Percentiles rank a stretch among this genome's conserved stretches.
These are phyloP conservation scores for Fusarium austroafricanum DNA, from an alignment of 2,329 filamentous ascomycete species.

Conservation along the genomic window DNA sequence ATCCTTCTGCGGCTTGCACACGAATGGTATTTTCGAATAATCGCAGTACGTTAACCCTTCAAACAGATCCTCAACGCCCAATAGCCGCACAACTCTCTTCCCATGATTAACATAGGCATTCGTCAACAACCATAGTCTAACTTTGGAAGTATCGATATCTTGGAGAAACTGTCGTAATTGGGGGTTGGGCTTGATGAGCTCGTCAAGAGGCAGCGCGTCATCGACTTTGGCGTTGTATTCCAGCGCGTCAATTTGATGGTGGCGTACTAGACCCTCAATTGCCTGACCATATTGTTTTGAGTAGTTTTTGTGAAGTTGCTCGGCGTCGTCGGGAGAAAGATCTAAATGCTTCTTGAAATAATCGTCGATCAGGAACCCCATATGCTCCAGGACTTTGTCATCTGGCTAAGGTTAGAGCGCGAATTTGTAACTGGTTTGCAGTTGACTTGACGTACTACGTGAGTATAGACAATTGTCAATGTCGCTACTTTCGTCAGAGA, in stretches of 20 bases:
- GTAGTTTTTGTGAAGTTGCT: conserved; percentile 88
- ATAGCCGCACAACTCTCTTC: conserved; percentile 79
- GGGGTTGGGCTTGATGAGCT: conserved; percentile 82
- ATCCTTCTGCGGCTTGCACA: conserved; percentile 86
- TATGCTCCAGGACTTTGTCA: conserved; percentile 85
- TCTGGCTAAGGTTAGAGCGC: conserved; percentile 55
- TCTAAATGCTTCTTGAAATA: conserved; percentile 76
- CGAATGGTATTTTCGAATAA: conserved; percentile 76
- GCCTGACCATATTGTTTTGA: conserved; percentile 97
- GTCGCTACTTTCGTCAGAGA: conserved; percentile 71
- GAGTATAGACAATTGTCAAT: conserved; percentile 98
- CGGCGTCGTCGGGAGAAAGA: conserved; percentile 79
- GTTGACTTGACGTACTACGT: conserved; percentile 69
- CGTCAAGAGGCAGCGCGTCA: conserved; percentile 91
- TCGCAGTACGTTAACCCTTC: conserved; percentile 97
- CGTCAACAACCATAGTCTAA: conserved; percentile 92
- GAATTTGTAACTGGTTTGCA: rapidly evolving
- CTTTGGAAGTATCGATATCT: conserved; percentile 84
- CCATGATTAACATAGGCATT: conserved; percentile 95
- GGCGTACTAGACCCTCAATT: conserved; percentile 90
- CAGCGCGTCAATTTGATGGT: conserved; percentile 94
- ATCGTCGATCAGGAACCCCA: conserved; percentile 81
- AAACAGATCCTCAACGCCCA: conserved; percentile 88
- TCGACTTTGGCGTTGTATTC: conserved; percentile 96
- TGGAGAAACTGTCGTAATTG: conserved; percentile 79